These are phyloP conservation scores for Blepharisma stoltei DNA, from an alignment of 73 alveolate species.

Conservation along the genomic window DNA sequence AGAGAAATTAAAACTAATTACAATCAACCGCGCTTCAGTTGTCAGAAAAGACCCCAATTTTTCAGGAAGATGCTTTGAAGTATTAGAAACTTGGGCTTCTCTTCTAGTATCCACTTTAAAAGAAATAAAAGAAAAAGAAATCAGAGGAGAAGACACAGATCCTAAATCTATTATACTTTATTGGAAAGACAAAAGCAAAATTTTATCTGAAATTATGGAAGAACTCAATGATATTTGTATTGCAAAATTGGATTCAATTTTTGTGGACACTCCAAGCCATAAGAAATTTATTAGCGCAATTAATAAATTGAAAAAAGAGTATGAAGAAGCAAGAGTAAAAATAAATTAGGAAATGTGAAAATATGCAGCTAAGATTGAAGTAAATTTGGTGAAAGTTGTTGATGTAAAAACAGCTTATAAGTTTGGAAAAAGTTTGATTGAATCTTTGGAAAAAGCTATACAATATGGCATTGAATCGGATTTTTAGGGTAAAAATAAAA, in stretches of 20 bases:
- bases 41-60: background rate
- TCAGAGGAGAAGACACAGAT: background rate
- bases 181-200: constrained; percentile 20
- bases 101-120: background rate
- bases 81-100: constrained; percentile 18
- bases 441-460: background rate
- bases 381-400: background rate
- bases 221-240: constrained; percentile 18
- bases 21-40: background rate
- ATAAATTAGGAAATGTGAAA: constrained; percentile 7
- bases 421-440: background rate
- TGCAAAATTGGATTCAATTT: constrained; percentile 23
- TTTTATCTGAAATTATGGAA: background rate
- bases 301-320: background rate
- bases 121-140: background rate
- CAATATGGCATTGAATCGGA: too few species aligned
- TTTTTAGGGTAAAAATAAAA: too few species aligned
- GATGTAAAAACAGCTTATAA: background rate
- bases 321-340: constrained; percentile 23
- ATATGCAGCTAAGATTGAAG: background rate
- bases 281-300: background rate
- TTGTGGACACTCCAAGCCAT: background rate
- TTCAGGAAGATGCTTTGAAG: constrained; percentile 10
- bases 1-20: background rate
- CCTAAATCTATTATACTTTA: background rate